Base-by-base conservation (phyloP, 2,329 filamentous ascomycete species). In the Verticillium alfalfae region DNA sequence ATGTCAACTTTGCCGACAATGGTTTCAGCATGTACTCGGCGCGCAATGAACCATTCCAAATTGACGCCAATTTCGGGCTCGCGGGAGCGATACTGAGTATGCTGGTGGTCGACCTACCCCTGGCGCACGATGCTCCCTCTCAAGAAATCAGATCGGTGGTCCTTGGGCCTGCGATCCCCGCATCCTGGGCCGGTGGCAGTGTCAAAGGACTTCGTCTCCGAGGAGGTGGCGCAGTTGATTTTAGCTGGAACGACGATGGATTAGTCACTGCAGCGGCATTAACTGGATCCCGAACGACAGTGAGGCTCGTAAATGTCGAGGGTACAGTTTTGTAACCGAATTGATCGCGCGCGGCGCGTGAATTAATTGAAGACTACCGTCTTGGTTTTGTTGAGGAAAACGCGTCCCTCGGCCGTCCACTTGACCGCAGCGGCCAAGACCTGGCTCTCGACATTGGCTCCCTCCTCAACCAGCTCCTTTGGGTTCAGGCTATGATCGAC, bases 401-500 rank as follows among this genome's bases (percentile, higher is more conserved):
- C 87, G 61, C 88, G 82, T 70, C 86, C 83, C 82, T 95, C 90
- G 31, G 89, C 88, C 76, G 90, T 91, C 88, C 90, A 93, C 78
- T 93, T 91, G 60, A 95, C 91, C 0, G 91, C 91, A 3, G 90
- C 87, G 3, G 90, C 91, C 67, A 95, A 76, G 7, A 93, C 91
- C 75, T 92, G 90, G 71, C 88, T 92, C 82, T 95, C 91, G 10
- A 94, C 89, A 67, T 92, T 93, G 68, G 88, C 91, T 13, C 91
- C 91, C 72, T 93, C 90, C 69, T 91, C 88, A 2, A 91, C 89
- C 71, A 94, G 75, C 72, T 89, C 86, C 79, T 90, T 91, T 18
- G 91, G 83, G 68, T 84, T 88, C 85, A 93, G 85, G 67, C 81
- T 84, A 75, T 95, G 91, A 72, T 92, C 88, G 34, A 94, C 91